phyloP scores from a whole-genome alignment of 2,329 filamentous ascomycete species.

The Monilinia polystroma region DNA sequence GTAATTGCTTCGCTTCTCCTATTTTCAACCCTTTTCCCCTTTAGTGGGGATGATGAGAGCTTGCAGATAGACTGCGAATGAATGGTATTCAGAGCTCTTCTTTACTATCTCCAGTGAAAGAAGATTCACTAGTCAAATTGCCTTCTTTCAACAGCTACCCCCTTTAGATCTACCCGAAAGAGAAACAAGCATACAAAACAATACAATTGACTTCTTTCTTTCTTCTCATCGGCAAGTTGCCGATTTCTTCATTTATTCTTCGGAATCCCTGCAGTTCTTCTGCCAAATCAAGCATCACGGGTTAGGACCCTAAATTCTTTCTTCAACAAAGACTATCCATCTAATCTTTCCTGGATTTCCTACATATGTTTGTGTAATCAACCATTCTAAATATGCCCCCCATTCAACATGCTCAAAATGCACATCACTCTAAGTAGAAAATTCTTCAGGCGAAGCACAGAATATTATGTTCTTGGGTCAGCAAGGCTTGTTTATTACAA shows the following conservation, averaged over 20 bases:
- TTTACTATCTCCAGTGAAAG: not conserved
- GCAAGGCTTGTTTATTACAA: not conserved
- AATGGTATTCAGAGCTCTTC: not conserved
- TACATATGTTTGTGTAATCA: conserved; percentile 2
- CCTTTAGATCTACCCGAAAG: not conserved
- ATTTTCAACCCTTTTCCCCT: not conserved
- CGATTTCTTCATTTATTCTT: conserved; percentile 2
- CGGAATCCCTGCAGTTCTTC: not conserved
- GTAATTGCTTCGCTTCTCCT: conserved; percentile 4
- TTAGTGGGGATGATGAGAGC: not conserved
- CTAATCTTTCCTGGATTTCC: not conserved
- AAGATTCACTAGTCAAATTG: not conserved
- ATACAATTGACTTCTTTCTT: not conserved
- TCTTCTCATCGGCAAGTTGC: conserved; percentile 13
- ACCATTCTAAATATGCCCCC: not conserved
- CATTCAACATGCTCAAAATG: not conserved
- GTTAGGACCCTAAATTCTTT: not conserved
- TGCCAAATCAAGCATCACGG: not conserved
- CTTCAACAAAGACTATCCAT: not conserved
- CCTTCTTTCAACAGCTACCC: not conserved
- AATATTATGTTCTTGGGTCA: not conserved
- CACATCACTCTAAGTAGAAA: not conserved
- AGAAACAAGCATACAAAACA: not conserved
- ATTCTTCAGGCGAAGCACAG: not conserved
- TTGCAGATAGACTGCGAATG: not conserved